Evolutionary conservation across 257 asterid species (phyloP).

Genomic region (Orobanche coerulescens): DNA sequence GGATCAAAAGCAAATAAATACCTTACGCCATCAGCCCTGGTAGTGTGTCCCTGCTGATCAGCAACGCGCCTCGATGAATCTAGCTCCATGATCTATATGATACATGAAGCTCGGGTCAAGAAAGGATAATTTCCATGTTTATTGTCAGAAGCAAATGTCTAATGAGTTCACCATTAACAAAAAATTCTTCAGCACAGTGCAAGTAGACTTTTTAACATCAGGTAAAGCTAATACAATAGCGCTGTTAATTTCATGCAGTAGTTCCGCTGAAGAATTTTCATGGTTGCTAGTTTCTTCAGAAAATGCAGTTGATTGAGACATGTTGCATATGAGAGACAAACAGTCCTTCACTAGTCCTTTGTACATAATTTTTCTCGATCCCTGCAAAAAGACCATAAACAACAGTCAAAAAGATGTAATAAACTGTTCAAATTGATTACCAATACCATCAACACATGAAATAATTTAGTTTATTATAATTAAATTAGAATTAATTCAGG

Average conservation of each 20-base stretch:
- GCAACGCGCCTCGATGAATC: constrained; percentile 62
- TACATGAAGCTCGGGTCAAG: constrained; percentile 20
- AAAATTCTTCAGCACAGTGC: constrained; percentile 50
- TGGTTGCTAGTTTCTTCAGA: constrained; percentile 30
- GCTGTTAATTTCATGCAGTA: constrained; percentile 23
- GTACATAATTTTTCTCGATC: constrained; percentile 65
- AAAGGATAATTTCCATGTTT: constrained; percentile 11
- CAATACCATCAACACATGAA: neutral
- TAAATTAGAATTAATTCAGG: neutral
- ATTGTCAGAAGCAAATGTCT: constrained; percentile 22
- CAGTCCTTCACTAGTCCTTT: constrained; percentile 60
- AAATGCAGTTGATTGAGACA: constrained; percentile 27
- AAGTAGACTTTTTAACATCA: constrained; percentile 42
- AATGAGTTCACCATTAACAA: constrained; percentile 49
- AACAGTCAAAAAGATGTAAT: constrained; percentile 18
- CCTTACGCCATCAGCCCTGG: constrained; percentile 84
- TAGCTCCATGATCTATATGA: constrained; percentile 65
- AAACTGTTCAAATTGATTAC: constrained; percentile 5
- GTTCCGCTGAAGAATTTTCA: constrained; percentile 27
- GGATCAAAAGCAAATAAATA: constrained; percentile 20
- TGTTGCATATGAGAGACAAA: constrained; percentile 37
- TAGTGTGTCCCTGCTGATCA: constrained; percentile 60
- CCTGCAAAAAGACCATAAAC: constrained; percentile 41
- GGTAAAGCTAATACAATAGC: constrained; percentile 55
- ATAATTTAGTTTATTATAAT: neutral